Evolutionary conservation across 2,329 filamentous ascomycete genomes (phyloP).

Genomic region (Aspergillus aculeatus): DNA sequence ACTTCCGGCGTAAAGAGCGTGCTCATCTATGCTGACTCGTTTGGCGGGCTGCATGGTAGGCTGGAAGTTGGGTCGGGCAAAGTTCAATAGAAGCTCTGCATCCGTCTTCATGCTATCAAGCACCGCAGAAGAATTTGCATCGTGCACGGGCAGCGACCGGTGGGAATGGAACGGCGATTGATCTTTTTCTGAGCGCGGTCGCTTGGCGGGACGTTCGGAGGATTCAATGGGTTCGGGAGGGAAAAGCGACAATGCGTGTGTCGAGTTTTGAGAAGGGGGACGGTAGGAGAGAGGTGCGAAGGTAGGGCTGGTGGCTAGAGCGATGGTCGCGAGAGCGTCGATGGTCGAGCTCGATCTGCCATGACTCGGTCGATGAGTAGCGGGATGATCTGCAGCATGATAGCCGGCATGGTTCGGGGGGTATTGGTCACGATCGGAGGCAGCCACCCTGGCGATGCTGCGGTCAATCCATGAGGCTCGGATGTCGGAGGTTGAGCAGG

Average conservation of each 20-base stretch:
- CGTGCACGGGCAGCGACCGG: constrained; percentile 25
- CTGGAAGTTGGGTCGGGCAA: constrained; percentile 42
- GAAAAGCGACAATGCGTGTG: constrained; percentile 28
- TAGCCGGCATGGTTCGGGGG: constrained; percentile 22
- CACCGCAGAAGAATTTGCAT: constrained; percentile 32
- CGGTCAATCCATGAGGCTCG: constrained; percentile 32
- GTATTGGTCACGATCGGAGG: constrained; percentile 25
- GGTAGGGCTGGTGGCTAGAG: constrained; percentile 49
- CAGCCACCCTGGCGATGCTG: constrained; percentile 24
- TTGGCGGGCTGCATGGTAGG: constrained; percentile 26
- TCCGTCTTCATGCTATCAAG: constrained; percentile 48
- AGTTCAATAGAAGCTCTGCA: constrained; percentile 49
- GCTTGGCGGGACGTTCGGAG: constrained; percentile 56
- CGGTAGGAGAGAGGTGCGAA: constrained; percentile 38
- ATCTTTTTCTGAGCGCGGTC: constrained; percentile 59
- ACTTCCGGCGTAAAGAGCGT: constrained; percentile 23
- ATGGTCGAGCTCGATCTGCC: constrained; percentile 48
- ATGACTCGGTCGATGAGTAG: constrained; percentile 38
- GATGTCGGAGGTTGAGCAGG: constrained; percentile 32
- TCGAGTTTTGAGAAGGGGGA: constrained; percentile 29
- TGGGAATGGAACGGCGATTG: constrained; percentile 42
- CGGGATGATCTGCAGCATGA: constrained; percentile 20
- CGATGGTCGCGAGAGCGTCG: constrained; percentile 52
- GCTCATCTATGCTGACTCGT: constrained; percentile 34
- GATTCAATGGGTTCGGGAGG: constrained; percentile 30